These are phyloP conservation scores for Haematococcus sp. DNA, from an alignment of 139 green algal species.

Conservation along the genomic window DNA sequence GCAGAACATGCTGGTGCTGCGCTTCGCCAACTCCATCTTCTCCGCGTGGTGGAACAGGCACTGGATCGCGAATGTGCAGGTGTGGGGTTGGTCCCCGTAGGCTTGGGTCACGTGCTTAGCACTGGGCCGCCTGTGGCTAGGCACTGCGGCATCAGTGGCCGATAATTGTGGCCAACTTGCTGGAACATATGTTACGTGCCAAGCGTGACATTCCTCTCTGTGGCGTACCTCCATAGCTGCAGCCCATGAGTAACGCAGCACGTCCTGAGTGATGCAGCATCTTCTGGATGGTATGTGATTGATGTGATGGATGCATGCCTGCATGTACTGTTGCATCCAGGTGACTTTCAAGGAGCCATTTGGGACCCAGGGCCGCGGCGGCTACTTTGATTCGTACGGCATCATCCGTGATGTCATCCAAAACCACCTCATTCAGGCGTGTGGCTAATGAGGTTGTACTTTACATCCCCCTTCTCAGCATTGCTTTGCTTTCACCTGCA, in stretches of 20 bases:
- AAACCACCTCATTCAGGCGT: conserved; percentile 88
- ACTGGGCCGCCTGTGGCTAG: too few relatives aligned
- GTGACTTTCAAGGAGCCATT: conserved; percentile 91
- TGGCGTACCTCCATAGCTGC: background rate
- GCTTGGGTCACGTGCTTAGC: too few relatives aligned
- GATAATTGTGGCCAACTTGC: too few relatives aligned
- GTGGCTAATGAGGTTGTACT: too few relatives aligned
- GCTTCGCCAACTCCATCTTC: conserved; percentile 94
- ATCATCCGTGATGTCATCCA: conserved; percentile 98
- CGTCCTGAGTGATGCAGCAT: too few relatives aligned
- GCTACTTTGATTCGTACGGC: conserved; percentile 97
- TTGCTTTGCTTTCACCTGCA: too few relatives aligned
- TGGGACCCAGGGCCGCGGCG: conserved; percentile 75
- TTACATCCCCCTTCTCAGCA: too few relatives aligned
- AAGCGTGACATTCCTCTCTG: background rate
- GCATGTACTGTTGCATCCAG: conserved; percentile 33
- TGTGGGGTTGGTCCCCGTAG: background rate
- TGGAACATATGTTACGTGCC: too few relatives aligned
- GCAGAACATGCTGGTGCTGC: conserved; percentile 96
- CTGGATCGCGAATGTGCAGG: conserved; percentile 80
- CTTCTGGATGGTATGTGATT: too few relatives aligned
- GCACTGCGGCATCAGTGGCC: too few relatives aligned
- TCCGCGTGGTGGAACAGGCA: conserved; percentile 77
- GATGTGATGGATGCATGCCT: too few relatives aligned
- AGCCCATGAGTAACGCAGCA: background rate